Conservation (phyloP, 2,329 filamentous ascomycete genomes). For the Colletotrichum spaethianum region DNA sequence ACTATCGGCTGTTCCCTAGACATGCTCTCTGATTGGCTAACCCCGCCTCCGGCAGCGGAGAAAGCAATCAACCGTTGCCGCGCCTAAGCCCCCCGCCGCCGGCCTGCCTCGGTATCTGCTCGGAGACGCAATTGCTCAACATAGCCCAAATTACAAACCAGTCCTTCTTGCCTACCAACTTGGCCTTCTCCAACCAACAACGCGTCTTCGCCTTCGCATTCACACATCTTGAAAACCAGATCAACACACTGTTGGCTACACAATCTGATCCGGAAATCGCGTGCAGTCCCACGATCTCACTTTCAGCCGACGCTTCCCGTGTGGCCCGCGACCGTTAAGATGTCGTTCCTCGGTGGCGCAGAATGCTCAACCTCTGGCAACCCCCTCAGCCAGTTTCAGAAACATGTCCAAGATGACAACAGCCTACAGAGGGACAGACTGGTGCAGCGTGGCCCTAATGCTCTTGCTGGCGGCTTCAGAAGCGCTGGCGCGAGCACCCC, state of each 20-base stretch:
- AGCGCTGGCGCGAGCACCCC: slow-evolving; percentile 77
- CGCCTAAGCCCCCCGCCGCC: slow-evolving; percentile 35
- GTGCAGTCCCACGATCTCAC: background rate
- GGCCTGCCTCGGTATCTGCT: slow-evolving; percentile 40
- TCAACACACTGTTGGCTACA: background rate
- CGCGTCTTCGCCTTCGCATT: background rate
- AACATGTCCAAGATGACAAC: slow-evolving; percentile 97
- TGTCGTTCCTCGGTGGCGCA: slow-evolving; percentile 96
- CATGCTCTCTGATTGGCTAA: slow-evolving; percentile 18
- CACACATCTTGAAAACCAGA: background rate
- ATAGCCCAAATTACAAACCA: slow-evolving; percentile 32
- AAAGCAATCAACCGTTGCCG: slow-evolving; percentile 29
- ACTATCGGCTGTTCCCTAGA: slow-evolving; percentile 5
- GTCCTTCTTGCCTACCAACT: background rate
- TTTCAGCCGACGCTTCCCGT: background rate
- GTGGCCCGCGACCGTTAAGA: slow-evolving; percentile 56
- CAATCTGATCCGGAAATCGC: background rate
- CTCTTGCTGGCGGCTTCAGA: slow-evolving; percentile 82
- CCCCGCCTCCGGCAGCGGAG: slow-evolving; percentile 41
- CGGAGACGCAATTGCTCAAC: slow-evolving; percentile 21
- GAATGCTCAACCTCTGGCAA: slow-evolving; percentile 98
- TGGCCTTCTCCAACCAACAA: background rate
- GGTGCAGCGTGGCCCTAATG: slow-evolving; percentile 80
- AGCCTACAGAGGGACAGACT: slow-evolving; percentile 93
- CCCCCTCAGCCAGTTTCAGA: slow-evolving; percentile 96